Conservation (phyloP, 1,284 basidiomycete species). For the Garcileccinum viscosum region DNA sequence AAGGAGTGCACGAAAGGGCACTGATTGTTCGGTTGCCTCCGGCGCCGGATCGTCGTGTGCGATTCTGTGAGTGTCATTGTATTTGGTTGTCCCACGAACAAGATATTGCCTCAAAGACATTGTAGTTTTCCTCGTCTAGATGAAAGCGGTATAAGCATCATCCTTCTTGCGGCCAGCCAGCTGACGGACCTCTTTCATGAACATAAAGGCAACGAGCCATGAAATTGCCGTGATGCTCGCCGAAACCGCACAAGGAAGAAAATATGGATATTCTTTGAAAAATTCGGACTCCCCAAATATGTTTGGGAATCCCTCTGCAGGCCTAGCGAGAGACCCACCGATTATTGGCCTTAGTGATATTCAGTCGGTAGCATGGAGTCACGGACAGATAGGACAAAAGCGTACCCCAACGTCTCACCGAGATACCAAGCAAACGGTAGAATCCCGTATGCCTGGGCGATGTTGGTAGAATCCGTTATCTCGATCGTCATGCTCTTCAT, state of each 20-base stretch:
- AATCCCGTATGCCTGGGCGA: conserved; percentile 44
- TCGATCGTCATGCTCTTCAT: conserved; percentile 47
- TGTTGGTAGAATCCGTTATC: conserved; percentile 45
- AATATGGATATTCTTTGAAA: conserved; percentile 68
- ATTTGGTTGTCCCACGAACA: conserved; percentile 18
- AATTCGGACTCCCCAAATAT: conserved; percentile 57
- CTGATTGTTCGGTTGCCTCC: conserved; percentile 25
- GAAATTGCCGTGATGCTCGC: conserved; percentile 54
- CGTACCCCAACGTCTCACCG: conserved; percentile 51
- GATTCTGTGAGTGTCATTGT: background rate
- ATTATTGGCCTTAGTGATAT: conserved; percentile 55
- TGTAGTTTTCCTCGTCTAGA: conserved; percentile 24
- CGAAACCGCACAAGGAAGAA: conserved; percentile 64
- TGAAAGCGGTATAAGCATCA: conserved; percentile 9
- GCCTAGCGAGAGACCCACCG: conserved; percentile 64
- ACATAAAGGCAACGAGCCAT: conserved; percentile 52
- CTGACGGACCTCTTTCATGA: conserved; percentile 61
- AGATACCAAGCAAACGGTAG: conserved; percentile 53
- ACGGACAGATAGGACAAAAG: conserved; percentile 1
- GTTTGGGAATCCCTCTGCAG: conserved; percentile 61
- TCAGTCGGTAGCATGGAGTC: conserved; percentile 13
- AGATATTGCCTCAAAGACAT: conserved; percentile 27
- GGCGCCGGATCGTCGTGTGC: background rate
- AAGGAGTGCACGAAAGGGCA: conserved; percentile 44
- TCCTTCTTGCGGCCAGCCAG: background rate